These are phyloP conservation scores for Vigna hirtella DNA, from an alignment of 306 rosid species.

Conservation along the genomic window DNA sequence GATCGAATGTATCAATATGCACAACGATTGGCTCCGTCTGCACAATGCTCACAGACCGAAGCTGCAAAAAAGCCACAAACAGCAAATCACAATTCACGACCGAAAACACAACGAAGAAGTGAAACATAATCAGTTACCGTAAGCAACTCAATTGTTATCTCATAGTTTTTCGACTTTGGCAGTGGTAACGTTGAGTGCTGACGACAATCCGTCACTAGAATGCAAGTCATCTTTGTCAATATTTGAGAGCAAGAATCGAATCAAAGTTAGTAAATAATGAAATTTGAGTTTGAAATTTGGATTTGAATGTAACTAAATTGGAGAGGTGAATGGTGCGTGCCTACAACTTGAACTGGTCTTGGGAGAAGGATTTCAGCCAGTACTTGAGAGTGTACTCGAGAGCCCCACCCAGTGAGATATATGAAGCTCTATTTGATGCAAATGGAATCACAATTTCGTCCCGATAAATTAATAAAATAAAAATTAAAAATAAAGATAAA, in stretches of 20 bases:
- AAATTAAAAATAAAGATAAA: no score
- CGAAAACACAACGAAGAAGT: neutral
- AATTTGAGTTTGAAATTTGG: neutral
- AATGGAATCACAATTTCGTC: no score
- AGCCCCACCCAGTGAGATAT: slow-evolving; percentile 65
- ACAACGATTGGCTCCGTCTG: slow-evolving; percentile 86
- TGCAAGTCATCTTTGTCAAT: slow-evolving; percentile 92
- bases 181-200: slow-evolving; percentile 81
- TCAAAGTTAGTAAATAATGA: neutral
- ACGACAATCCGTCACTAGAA: slow-evolving; percentile 90
- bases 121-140: neutral
- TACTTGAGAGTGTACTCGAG: slow-evolving; percentile 94
- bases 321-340: slow-evolving; percentile 86
- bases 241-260: slow-evolving; percentile 52
- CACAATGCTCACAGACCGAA: slow-evolving; percentile 84
- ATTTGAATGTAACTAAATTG: slow-evolving; percentile 65
- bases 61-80: slow-evolving; percentile 51
- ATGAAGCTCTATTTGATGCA: no score
- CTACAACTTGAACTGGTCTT: slow-evolving; percentile 90
- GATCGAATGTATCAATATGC: slow-evolving; percentile 75
- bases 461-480: no score
- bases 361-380: slow-evolving; percentile 89
- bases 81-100: neutral
- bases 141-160: slow-evolving; percentile 61
- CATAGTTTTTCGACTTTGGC: slow-evolving; percentile 86